Percentiles rank a stretch among this genome's conserved stretches.
Evolutionary conservation across 257 asterid genomes (phyloP).

Genomic region (Sherardia arvensis): DNA sequence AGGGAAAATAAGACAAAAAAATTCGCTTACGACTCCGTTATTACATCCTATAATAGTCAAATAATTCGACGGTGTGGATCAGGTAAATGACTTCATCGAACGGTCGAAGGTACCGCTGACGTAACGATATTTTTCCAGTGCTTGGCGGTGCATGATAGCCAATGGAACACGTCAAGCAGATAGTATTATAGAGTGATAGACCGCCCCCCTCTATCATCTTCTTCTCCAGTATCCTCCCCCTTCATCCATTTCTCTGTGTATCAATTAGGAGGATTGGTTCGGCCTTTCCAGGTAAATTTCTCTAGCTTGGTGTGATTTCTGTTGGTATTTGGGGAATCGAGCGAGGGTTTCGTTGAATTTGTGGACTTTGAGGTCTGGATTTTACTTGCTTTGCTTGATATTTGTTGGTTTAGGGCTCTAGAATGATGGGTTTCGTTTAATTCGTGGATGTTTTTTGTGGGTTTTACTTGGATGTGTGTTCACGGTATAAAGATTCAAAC

Average conservation of each 20-base stretch:
- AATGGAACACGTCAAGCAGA: conserved; percentile 4
- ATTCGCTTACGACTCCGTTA: not conserved
- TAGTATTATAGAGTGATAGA: not conserved
- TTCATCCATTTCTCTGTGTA: not conserved
- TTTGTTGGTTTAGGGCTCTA: not conserved
- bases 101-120: not conserved
- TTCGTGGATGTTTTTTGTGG: not conserved
- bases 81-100: not conserved
- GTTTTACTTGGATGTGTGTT: not conserved
- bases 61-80: not conserved
- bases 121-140: conserved; percentile 5
- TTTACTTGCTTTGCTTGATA: too few species aligned
- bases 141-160: conserved; percentile 9
- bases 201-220: conserved; percentile 3
- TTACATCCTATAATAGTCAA: not conserved
- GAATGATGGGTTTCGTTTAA: not conserved
- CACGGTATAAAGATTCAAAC: not conserved
- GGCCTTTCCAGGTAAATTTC: not conserved
- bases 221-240: not conserved
- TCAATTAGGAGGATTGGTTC: not conserved
- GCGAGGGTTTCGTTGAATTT: conserved; percentile 12
- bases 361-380: too few species aligned
- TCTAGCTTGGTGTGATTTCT: not conserved
- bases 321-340: not conserved
- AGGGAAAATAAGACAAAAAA: not conserved